phyloP scores from a whole-genome alignment of 2,329 filamentous ascomycete genomes.

The Stagonosporopsis cucurbitacearum region DNA sequence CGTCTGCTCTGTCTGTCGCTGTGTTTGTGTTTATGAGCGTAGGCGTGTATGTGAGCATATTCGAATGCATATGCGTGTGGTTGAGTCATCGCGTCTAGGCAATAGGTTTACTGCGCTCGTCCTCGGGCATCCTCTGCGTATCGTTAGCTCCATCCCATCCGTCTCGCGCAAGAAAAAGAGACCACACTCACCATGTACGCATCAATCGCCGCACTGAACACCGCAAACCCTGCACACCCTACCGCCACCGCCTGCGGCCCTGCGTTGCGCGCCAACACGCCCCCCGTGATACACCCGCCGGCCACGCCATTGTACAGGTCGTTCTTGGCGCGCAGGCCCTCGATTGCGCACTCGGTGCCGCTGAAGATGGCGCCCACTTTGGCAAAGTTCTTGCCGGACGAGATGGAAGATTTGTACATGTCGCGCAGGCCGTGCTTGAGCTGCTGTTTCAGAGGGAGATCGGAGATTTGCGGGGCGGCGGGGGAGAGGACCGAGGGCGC shows the following conservation, averaged over 20 bases:
- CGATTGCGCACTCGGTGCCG: constrained; percentile 94
- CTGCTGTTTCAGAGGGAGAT: constrained; percentile 83
- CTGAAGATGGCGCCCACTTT: constrained; percentile 90
- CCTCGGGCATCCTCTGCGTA: constrained; percentile 47
- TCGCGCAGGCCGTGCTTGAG: constrained; percentile 87
- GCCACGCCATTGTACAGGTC: constrained; percentile 86
- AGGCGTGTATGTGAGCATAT: no score
- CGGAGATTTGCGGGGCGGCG: constrained; percentile 57
- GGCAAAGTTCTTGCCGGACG: constrained; percentile 90
- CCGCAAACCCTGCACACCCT: constrained; percentile 92
- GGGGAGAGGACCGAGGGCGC: constrained; percentile 36
- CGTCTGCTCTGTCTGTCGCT: neutral
- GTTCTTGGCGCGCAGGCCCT: constrained; percentile 90
- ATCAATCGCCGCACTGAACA: constrained; percentile 91
- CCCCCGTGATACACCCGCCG: constrained; percentile 90
- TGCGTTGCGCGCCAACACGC: constrained; percentile 82
- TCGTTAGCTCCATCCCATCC: constrained; percentile 8
- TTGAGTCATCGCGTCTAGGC: constrained; percentile 26
- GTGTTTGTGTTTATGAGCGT: no score
- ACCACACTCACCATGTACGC: constrained; percentile 71
- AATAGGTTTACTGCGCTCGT: constrained; percentile 50
- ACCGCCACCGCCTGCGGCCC: constrained; percentile 87
- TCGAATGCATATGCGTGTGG: neutral
- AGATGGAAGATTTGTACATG: constrained; percentile 85
- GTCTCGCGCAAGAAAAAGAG: neutral